These are phyloP conservation scores for Babesia gibsoni DNA, from an alignment of 169 alveolate species.

Conservation along the genomic window DNA sequence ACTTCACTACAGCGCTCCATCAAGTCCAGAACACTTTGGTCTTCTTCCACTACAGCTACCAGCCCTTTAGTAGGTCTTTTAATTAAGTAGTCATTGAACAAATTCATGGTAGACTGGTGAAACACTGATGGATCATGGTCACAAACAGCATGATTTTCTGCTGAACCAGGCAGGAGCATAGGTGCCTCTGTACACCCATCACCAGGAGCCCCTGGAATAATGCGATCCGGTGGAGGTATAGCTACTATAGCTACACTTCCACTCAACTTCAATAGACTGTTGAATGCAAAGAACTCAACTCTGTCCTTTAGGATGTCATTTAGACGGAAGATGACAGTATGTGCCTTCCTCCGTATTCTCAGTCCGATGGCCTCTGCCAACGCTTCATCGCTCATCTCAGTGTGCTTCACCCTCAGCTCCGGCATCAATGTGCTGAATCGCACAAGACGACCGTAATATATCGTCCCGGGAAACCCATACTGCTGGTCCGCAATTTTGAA, in stretches of 20 bases:
- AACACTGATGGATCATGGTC: background rate
- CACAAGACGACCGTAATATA: constrained; percentile 4
- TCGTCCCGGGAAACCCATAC: background rate
- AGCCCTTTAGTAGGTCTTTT: background rate
- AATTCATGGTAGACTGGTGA: constrained; percentile 21
- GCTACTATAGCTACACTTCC: constrained; percentile 4
- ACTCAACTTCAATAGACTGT: background rate
- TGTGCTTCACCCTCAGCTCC: background rate
- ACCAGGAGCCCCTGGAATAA: constrained; percentile 21
- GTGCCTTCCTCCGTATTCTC: background rate
- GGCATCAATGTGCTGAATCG: background rate
- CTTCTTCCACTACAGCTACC: constrained; percentile 16
- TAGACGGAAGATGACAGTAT: background rate
- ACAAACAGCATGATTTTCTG: constrained; percentile 1
- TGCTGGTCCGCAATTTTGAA: background rate
- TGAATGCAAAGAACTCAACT: constrained; percentile 6
- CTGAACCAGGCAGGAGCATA: background rate
- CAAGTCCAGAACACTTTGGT: background rate
- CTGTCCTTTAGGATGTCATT: constrained; percentile 4
- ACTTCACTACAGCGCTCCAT: background rate
- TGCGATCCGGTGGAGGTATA: constrained; percentile 9
- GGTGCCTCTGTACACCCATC: constrained; percentile 24
- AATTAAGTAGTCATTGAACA: background rate
- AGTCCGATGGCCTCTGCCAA: constrained; percentile 13
- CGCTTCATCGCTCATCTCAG: constrained; percentile 4